A percentile compares a stretch with the other conserved stretches of the same genome.
Conservation (phyloP, 1,139 yeast genomes). For the Schwanniomyces etchellsii region DNA sequence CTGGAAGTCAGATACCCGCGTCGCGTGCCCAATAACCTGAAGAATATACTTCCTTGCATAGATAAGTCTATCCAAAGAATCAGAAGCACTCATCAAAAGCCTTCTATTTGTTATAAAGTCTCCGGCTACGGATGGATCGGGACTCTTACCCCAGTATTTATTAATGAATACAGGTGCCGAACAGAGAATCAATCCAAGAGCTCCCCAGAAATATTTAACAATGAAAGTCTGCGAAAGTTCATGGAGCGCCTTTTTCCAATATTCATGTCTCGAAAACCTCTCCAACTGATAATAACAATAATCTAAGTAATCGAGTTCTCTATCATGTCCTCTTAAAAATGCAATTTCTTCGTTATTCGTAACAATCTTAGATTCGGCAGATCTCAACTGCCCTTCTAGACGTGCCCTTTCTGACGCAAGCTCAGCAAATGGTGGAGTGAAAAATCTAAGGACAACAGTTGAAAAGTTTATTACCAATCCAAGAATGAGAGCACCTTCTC, state of each 20-base stretch:
- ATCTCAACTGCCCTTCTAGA: constrained; percentile 80
- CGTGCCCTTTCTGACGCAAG: constrained; percentile 74
- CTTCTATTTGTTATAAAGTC: constrained; percentile 89
- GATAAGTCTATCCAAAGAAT: constrained; percentile 82
- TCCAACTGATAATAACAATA: constrained; percentile 77
- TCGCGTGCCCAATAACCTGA: constrained; percentile 79
- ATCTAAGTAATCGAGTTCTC: constrained; percentile 77
- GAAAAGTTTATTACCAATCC: constrained; percentile 82
- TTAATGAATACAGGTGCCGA: constrained; percentile 83
- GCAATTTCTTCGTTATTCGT: constrained; percentile 85
- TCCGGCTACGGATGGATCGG: constrained; percentile 56
- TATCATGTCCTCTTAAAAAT: constrained; percentile 70
- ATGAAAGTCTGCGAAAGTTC: constrained; percentile 79
- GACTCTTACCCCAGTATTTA: constrained; percentile 45
- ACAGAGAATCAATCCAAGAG: constrained; percentile 83
- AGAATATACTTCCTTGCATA: constrained; percentile 81
- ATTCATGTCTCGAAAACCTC: constrained; percentile 70
- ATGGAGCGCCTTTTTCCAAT: constrained; percentile 68
- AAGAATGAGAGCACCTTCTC: constrained; percentile 79
- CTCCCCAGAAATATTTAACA: constrained; percentile 94
- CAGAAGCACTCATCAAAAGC: constrained; percentile 77
- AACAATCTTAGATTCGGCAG: constrained; percentile 76
- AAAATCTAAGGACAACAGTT: constrained; percentile 62
- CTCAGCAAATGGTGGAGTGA: constrained; percentile 89
- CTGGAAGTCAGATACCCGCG: constrained; percentile 69